Conservation (phyloP, 2,329 filamentous ascomycete species). For the Epichloe scottii region DNA sequence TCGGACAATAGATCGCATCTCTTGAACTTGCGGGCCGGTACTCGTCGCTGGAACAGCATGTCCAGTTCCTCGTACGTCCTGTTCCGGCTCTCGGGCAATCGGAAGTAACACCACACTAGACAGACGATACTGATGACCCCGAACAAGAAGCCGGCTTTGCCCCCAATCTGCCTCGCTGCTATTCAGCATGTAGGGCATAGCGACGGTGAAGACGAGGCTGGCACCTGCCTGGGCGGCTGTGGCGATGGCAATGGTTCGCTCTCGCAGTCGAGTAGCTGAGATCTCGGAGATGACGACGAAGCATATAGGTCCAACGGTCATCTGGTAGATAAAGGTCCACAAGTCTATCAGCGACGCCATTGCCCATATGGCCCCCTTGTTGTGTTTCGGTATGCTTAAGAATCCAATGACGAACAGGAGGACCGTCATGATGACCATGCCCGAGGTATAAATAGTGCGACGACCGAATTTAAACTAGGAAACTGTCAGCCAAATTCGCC, state of each 20-base stretch:
- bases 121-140: conserved; percentile 13
- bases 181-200: conserved; percentile 22
- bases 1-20: conserved; percentile 10
- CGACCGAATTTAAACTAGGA: conserved; percentile 21
- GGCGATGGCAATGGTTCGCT: conserved; percentile 19
- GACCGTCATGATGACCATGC: conserved; percentile 18
- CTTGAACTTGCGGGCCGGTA: conserved; percentile 9
- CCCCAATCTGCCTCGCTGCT: conserved; percentile 19
- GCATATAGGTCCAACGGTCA: conserved; percentile 28
- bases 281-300: conserved; percentile 29
- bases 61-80: conserved; percentile 21
- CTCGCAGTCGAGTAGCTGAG: conserved; percentile 21
- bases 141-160: conserved; percentile 21
- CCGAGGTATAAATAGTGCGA: conserved; percentile 24
- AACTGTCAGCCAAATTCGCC: not conserved
- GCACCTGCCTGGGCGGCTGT: conserved; percentile 15
- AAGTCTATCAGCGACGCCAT: conserved; percentile 27
- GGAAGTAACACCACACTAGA: conserved; percentile 15
- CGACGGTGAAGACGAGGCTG: conserved; percentile 14
- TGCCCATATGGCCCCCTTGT: conserved; percentile 21
- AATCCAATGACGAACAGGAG: conserved; percentile 30
- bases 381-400: conserved; percentile 21
- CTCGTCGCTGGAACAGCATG: conserved; percentile 14
- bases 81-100: conserved; percentile 17
- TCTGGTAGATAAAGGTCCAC: conserved; percentile 29